Percentiles rank a stretch among this genome's conserved stretches.
Conservation (phyloP, 768 basidiomycete genomes). For the Suillus alpinus region DNA sequence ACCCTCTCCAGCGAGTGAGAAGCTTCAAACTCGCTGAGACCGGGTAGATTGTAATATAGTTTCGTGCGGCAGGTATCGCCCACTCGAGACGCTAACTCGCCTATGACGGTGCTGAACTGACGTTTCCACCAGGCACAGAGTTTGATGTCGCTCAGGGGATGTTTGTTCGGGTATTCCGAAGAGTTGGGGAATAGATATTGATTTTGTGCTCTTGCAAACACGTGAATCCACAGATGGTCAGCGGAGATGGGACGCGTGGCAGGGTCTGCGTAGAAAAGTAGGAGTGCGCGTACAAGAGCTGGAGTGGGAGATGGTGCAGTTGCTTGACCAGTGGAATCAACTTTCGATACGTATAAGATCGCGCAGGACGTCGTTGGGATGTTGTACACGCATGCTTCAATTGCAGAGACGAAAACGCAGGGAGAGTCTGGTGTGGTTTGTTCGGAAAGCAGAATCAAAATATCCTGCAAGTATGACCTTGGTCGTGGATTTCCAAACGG, state of each 20-base stretch:
- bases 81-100: conserved; percentile 29
- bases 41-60: conserved; percentile 68
- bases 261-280: conserved; percentile 63
- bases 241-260: conserved; percentile 57
- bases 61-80: conserved; percentile 11
- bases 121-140: conserved; percentile 94
- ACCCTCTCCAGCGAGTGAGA: conserved; percentile 48
- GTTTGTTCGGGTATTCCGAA: conserved; percentile 64
- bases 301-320: conserved; percentile 64
- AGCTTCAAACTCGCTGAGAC: conserved; percentile 67
- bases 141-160: conserved; percentile 69
- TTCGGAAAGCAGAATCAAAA: conserved; percentile 74
- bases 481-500: conserved; percentile 71
- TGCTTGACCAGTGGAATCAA: conserved; percentile 87
- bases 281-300: conserved; percentile 61
- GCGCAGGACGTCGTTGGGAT: conserved; percentile 66
- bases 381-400: conserved; percentile 76
- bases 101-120: conserved; percentile 57
- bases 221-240: conserved; percentile 70
- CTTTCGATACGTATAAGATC: conserved; percentile 89
- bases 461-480: conserved; percentile 68
- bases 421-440: conserved; percentile 46
- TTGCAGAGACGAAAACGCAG: conserved; percentile 68
- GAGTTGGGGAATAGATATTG: conserved; percentile 97
- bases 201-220: conserved; percentile 86